Conservation (phyloP, 371 early-diverging fungal species). For the Conidiobolus incongruus region DNA sequence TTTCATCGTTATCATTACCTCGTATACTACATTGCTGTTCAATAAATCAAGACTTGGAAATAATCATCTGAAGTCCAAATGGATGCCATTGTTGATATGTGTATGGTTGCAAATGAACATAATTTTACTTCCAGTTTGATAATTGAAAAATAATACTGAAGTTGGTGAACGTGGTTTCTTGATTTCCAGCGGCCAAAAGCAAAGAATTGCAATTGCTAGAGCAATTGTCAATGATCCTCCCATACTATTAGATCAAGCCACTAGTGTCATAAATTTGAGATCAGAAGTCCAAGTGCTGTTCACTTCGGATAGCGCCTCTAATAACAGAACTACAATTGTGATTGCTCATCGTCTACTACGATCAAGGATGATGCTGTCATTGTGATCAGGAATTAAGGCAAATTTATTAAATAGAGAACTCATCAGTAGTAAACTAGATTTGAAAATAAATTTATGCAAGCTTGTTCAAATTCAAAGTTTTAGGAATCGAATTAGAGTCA, state of each 20-base stretch:
- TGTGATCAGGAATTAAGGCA: slow-evolving; percentile 47
- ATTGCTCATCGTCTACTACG: slow-evolving; percentile 78
- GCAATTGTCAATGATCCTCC: slow-evolving; percentile 44
- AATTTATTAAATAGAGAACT: slow-evolving; percentile 40
- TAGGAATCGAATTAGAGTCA: too few relatives aligned
- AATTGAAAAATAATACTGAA: slow-evolving; percentile 49
- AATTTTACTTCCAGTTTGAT: slow-evolving; percentile 46
- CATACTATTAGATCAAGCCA: slow-evolving; percentile 79
- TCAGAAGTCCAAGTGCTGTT: slow-evolving; percentile 43
- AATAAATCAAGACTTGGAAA: slow-evolving; percentile 20
- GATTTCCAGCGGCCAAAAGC: slow-evolving; percentile 43
- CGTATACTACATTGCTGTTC: slow-evolving; percentile 56
- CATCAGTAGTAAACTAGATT: slow-evolving; percentile 29
- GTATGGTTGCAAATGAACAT: slow-evolving; percentile 43
- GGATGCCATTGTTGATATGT: slow-evolving; percentile 20
- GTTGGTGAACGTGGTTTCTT: slow-evolving; percentile 50
- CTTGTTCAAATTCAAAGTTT: slow-evolving; percentile 31
- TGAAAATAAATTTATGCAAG: slow-evolving; percentile 23
- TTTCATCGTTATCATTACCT: slow-evolving; percentile 52
- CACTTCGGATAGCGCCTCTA: slow-evolving; percentile 51
- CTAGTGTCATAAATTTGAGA: slow-evolving; percentile 72
- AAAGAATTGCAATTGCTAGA: slow-evolving; percentile 42
- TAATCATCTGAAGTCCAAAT: slow-evolving; percentile 7
- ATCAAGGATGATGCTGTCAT: too few relatives aligned
- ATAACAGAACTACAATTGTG: slow-evolving; percentile 68